A percentile compares a stretch with the other conserved stretches of the same genome.
Evolutionary conservation across 192 early-diverging fungal species (phyloP).

Genomic region (Coemansia sp.): DNA sequence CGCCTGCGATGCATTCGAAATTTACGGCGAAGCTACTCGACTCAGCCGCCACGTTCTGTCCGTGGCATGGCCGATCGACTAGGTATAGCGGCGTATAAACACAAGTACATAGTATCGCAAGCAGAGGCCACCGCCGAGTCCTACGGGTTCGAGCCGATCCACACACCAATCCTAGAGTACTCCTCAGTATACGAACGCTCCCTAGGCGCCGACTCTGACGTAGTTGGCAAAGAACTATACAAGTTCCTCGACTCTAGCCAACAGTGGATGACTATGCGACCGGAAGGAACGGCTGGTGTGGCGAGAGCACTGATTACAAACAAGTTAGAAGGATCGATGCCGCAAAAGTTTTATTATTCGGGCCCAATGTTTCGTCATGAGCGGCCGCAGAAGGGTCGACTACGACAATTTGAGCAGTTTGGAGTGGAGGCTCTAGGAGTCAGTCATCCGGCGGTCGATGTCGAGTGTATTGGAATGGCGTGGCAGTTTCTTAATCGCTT

Average conservation of each 20-base stretch:
- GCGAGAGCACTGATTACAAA: slow-evolving; percentile 53
- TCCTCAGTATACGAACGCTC: slow-evolving; percentile 65
- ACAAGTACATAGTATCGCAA: slow-evolving; percentile 52
- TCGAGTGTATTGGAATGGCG: slow-evolving; percentile 63
- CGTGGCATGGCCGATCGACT: slow-evolving; percentile 67
- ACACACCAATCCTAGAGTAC: slow-evolving; percentile 69
- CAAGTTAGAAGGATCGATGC: slow-evolving; percentile 47
- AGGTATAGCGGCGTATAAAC: slow-evolving; percentile 50
- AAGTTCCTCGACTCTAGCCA: slow-evolving; percentile 64
- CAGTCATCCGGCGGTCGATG: slow-evolving; percentile 59
- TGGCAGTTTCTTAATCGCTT: slow-evolving; percentile 52
- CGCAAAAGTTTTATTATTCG: slow-evolving; percentile 62
- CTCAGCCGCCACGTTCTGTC: slow-evolving; percentile 52
- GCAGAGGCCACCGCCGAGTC: slow-evolving; percentile 46
- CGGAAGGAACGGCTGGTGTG: slow-evolving; percentile 66
- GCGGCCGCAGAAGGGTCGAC: slow-evolving; percentile 68
- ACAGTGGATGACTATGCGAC: slow-evolving; percentile 64
- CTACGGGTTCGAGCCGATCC: slow-evolving; percentile 63
- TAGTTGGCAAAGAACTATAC: slow-evolving; percentile 73
- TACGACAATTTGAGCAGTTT: slow-evolving; percentile 76
- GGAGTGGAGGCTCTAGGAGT: slow-evolving; percentile 65
- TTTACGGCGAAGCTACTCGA: slow-evolving; percentile 13
- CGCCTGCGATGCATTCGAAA: slow-evolving; percentile 8
- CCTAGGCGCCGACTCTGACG: slow-evolving; percentile 65
- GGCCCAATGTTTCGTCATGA: slow-evolving; percentile 76